Evolutionary conservation across 2,329 filamentous ascomycete genomes (phyloP).

Genomic region (Aspergillus unguis): DNA sequence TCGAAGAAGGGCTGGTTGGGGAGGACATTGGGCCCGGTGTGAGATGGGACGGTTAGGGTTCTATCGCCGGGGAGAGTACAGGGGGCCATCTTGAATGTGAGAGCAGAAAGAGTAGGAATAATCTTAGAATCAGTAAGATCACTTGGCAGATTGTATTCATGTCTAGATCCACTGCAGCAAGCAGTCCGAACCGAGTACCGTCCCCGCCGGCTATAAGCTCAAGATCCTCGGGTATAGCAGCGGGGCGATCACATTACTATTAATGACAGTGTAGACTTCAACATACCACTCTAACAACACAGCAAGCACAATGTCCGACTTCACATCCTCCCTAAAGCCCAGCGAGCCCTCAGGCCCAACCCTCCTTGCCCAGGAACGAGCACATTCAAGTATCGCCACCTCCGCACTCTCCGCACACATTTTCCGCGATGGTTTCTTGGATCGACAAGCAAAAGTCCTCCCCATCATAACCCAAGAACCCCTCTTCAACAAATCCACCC

Average conservation of each 20-base stretch:
- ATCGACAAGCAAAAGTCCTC: slow-evolving; percentile 47
- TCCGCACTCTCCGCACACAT: slow-evolving; percentile 48
- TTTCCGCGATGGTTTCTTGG: slow-evolving; percentile 48
- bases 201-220: not conserved
- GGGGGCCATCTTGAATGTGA: too few species aligned
- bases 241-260: not conserved
- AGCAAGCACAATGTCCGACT: slow-evolving; percentile 36
- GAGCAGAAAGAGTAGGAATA: too few species aligned
- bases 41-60: slow-evolving; percentile 24
- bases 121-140: too few species aligned
- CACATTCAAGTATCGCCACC: slow-evolving; percentile 43
- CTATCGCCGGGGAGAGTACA: slow-evolving; percentile 13
- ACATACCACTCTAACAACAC: not conserved
- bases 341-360: slow-evolving; percentile 45
- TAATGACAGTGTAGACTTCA: not conserved
- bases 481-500: slow-evolving; percentile 50
- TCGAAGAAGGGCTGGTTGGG: slow-evolving; percentile 34
- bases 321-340: slow-evolving; percentile 49
- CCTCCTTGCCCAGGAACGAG: slow-evolving; percentile 46
- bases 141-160: too few species aligned
- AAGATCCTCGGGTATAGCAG: not conserved
- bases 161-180: too few species aligned
- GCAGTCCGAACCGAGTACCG: too few species aligned
- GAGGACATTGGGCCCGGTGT: slow-evolving; percentile 25
- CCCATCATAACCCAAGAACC: slow-evolving; percentile 45